Evolutionary conservation across 176 grass and related monocot species (phyloP).

Genomic region (Areca catechu): DNA sequence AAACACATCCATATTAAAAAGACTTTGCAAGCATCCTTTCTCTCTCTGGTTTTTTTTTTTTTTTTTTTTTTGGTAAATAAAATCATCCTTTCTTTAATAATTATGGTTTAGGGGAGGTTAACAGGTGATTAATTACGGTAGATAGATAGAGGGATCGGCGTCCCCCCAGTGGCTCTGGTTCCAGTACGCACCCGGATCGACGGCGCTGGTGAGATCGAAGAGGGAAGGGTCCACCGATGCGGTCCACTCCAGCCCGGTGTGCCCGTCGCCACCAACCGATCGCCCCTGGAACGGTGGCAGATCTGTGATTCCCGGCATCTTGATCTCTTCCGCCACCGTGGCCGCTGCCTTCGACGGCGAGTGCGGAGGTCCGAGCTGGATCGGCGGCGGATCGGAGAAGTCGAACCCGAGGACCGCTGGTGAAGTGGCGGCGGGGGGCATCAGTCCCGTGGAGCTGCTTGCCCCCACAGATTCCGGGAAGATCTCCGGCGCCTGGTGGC

Average conservation of each 20-base stretch:
- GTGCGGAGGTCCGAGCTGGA: background rate
- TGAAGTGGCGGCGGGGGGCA: background rate
- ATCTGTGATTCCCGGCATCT: background rate
- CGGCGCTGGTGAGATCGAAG: background rate
- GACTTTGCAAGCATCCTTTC: too few relatives aligned
- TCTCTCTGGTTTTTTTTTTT: too few relatives aligned
- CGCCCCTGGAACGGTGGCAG: background rate
- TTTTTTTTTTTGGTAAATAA: too few relatives aligned
- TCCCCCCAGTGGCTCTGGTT: conserved; percentile 5
- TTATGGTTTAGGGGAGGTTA: background rate
- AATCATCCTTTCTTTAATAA: too few relatives aligned
- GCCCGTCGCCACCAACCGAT: background rate
- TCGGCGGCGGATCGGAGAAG: conserved; percentile 11
- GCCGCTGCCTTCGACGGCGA: background rate
- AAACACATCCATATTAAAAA: too few relatives aligned
- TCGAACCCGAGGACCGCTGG: conserved; percentile 1
- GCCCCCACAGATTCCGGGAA: background rate
- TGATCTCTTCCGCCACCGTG: conserved; percentile 1
- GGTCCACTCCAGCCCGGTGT: conserved; percentile 15
- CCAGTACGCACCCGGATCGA: conserved; percentile 7
- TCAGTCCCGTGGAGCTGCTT: background rate
- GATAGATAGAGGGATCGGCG: conserved; percentile 8
- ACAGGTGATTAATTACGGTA: background rate
- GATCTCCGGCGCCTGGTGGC: background rate
- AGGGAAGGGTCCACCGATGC: background rate